Evolutionary conservation across 2,329 filamentous ascomycete species (phyloP), one percentile per base, ranked within the genome.

Genomic region (Cordyceps cicadae): DNA sequence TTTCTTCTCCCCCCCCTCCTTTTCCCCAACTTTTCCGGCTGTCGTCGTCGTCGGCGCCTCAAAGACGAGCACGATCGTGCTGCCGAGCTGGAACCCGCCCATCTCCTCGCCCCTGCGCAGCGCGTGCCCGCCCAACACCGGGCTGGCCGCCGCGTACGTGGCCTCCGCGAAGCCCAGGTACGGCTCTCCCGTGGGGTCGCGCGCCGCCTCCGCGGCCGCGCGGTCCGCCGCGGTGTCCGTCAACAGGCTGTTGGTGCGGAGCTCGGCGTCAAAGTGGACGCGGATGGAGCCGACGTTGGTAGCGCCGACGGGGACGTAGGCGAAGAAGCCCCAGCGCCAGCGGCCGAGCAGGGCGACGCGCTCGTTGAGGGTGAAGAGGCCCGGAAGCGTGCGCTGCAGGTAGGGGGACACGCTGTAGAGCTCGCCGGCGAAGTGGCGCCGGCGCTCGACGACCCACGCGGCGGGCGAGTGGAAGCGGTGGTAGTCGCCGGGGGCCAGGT

Each of bases 301-400:
- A 8, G 94, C 94, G 64, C 94, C 94, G 39, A 99, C 94, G 15
- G 95, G 92, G 0, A 91, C 93, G 76, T 92, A 97, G 66, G 87
- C 89, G 80, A 99, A 99, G 82, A 99, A 97, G 19, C 94, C 94
- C 84, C 91, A 95, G 60, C 92, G 88, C 94, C 94, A 99, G 62
- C 92, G 84, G 19, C 94, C 94, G 1, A 99, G 81, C 0, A 99
- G 84, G 1, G 96, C 94, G 26, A 99, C 91, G 59, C 94, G 87
- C 76, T 99, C 94, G 74, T 99, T 99, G 21, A 99, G 81, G 0
- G 93, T 97, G 77, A 99, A 99, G 1, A 99, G 84, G 2, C 93
- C 93, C 0, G 94, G 94, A 0, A 99, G 81, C 0, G 90, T 96
- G 65, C 90, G 88, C 72, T 97, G 92, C 14, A 99, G 83, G 74